Evolutionary conservation across 805 yeast species (phyloP), one percentile per base, ranked within the genome.

Genomic region (Wickerhamomyces sydowiorum): DNA sequence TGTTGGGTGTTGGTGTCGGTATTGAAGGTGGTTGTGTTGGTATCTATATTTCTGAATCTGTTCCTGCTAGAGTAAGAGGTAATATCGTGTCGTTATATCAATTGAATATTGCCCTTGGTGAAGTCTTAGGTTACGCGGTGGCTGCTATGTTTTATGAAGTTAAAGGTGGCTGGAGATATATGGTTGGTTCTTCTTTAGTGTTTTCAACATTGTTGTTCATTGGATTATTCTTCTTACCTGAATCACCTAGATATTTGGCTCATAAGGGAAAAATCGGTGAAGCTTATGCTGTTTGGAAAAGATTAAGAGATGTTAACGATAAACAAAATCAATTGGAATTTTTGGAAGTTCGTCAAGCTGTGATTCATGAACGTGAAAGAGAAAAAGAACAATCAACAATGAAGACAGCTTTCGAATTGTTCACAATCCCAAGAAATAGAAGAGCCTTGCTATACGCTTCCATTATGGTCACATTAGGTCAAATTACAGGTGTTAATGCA

Each of bases 401-500:
- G 51, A 67, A 69, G 56, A 63, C 67, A 24, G 69, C 74, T 64
- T 47, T 69, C 35, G 85, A 80, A 47, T 65, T 80, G 47, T 59
- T 80, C 60, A 65, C 69, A 13, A 65, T 72, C 41, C 72, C 82
- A 36, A 72, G 86, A 59, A 75, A 73, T 56, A 72, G 85, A 49
- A 73, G 85, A 53, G 81, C 85, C 10, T 65, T 80, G 36, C 59
- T 76, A 18, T 79, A 78, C 56, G 71, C 84, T 9, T 65, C 66
- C 40, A 69, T 75, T 50, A 78, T 79, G 83, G 69, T 78, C 42
- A 60, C 72, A 50, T 65, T 78, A 42, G 82, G 82, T 39, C 86
- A 80, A 58, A 70, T 80, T 63, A 78, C 85, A 5, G 86, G 86
- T 66, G 74, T 80, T 51, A 80, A 80, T 52, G 85, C 80, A 32